These are phyloP conservation scores for Arthrobotrys conoides DNA, from an alignment of 2,329 filamentous ascomycete species.

Conservation along the genomic window DNA sequence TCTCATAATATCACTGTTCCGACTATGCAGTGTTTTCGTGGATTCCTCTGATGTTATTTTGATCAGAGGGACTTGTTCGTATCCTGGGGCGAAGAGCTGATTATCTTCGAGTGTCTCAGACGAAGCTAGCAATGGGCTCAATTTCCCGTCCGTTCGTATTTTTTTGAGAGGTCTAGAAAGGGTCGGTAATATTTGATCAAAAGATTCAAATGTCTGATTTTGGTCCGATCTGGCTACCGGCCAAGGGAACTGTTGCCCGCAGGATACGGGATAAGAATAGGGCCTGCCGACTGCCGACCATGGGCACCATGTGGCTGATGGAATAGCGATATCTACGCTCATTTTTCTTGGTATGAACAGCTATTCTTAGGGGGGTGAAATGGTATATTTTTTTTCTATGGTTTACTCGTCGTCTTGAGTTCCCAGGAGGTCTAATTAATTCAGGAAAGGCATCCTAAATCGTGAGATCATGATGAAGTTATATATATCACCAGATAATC, in stretches of 20 bases:
- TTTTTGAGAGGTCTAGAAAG: constrained; percentile 31
- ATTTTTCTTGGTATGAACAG: constrained; percentile 13
- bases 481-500: constrained; percentile 20
- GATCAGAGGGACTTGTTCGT: constrained; percentile 13
- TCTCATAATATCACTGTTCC: background rate
- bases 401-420: background rate
- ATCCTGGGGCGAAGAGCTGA: constrained; percentile 27
- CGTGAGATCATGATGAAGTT: constrained; percentile 6
- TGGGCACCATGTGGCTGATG: constrained; percentile 8
- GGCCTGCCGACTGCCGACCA: background rate
- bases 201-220: background rate
- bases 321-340: background rate
- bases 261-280: background rate
- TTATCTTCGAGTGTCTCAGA: constrained; percentile 11
- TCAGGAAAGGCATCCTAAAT: background rate
- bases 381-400: background rate
- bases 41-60: constrained; percentile 9
- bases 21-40: background rate
- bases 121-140: background rate
- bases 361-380: background rate
- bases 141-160: constrained; percentile 2
- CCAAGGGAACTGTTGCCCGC: constrained; percentile 16
- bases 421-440: background rate
- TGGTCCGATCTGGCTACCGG: background rate
- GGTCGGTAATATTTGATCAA: background rate